Evolutionary conservation across 164 flowering plant genomes (phyloP).

Genomic region (Macadamia integrifolia): DNA sequence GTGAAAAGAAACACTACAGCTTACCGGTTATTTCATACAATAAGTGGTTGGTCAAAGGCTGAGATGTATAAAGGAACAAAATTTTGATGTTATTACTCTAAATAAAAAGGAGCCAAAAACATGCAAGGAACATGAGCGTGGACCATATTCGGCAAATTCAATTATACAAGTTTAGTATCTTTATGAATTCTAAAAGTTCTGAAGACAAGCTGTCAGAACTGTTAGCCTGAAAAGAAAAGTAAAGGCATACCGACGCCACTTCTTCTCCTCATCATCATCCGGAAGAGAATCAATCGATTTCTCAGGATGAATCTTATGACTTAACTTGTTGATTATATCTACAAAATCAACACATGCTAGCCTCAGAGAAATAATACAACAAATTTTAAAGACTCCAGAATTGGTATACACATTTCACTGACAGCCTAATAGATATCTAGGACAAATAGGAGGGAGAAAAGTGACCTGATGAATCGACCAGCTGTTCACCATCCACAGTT

Average conservation of each 20-base stretch:
- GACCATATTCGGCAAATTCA: too few relatives aligned
- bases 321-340: slow-evolving; percentile 55
- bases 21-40: too few relatives aligned
- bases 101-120: neutral
- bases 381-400: neutral
- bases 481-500: slow-evolving; percentile 58
- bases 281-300: slow-evolving; percentile 4
- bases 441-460: neutral
- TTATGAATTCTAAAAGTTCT: neutral
- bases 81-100: neutral
- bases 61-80: too few relatives aligned
- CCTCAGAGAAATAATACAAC: neutral
- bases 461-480: slow-evolving; percentile 72
- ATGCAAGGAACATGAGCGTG: too few relatives aligned
- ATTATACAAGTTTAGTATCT: neutral
- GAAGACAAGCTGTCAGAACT: neutral
- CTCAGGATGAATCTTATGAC: slow-evolving; percentile 25
- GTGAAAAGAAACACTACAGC: neutral
- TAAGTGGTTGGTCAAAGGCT: too few relatives aligned
- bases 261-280: slow-evolving; percentile 50
- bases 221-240: neutral
- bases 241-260: slow-evolving; percentile 53
- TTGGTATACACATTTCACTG: neutral
- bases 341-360: slow-evolving; percentile 3
- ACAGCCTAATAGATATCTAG: neutral